These are phyloP conservation scores for Boechera retrofracta DNA, from an alignment of 345 rosid species.

Conservation along the genomic window DNA sequence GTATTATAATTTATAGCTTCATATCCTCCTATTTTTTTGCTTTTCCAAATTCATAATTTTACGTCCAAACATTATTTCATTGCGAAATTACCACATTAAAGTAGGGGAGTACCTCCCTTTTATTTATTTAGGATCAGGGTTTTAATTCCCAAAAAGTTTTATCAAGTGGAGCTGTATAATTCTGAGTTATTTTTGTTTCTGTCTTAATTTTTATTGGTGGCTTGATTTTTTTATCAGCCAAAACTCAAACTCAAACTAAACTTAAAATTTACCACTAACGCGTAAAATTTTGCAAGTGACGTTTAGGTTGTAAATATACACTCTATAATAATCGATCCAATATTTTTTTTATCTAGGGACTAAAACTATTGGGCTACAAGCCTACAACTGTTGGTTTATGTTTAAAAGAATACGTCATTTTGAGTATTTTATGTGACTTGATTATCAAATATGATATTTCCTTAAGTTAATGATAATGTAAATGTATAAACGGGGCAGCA, in stretches of 20 bases:
- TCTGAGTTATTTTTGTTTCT: no score
- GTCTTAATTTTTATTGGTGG: neutral
- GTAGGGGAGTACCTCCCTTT: neutral
- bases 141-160: neutral
- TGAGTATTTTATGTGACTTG: neutral
- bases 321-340: neutral
- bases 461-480: neutral
- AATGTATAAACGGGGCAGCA: constrained; percentile 46
- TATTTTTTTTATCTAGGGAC: neutral
- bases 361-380: neutral
- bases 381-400: no score
- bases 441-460: neutral
- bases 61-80: neutral
- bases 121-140: neutral
- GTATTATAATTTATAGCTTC: neutral
- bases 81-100: neutral
- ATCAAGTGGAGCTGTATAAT: neutral
- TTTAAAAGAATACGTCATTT: neutral
- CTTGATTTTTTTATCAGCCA: neutral
- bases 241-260: no score
- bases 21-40: neutral
- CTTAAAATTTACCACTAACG: no score
- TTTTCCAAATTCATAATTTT: neutral
- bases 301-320: neutral
- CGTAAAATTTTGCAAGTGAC: no score